These are phyloP conservation scores for Candida mesenterica DNA, from an alignment of 1,139 yeast genomes.

Conservation along the genomic window DNA sequence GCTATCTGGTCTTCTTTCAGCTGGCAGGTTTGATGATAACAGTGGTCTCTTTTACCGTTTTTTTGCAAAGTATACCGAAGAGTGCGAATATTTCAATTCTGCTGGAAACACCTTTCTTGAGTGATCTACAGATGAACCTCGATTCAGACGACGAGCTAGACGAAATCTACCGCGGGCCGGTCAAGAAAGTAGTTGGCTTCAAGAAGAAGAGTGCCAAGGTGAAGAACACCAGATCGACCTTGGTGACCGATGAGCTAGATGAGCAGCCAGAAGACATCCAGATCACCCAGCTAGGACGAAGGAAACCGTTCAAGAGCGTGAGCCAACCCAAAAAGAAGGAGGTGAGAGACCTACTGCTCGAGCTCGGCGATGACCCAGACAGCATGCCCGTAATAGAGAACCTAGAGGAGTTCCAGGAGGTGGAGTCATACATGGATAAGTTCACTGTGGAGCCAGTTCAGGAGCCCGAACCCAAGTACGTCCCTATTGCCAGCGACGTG, in stretches of 20 bases:
- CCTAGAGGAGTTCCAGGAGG: conserved; percentile 13
- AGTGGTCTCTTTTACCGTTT: no score
- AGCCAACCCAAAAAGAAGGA: conserved; percentile 2
- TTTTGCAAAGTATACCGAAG: no score
- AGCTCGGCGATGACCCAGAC: conserved; percentile 16
- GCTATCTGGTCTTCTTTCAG: no score
- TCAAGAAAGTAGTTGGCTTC: conserved; percentile 16
- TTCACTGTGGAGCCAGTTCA: not conserved
- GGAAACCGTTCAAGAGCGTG: conserved; percentile 5
- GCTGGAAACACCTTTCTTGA: not conserved
- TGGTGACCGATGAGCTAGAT: conserved; percentile 3
- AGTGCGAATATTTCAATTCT: no score
- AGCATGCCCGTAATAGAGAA: conserved; percentile 22
- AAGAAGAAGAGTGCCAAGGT: conserved; percentile 21
- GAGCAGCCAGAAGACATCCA: not conserved
- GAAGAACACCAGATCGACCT: conserved; percentile 2
- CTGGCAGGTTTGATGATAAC: no score
- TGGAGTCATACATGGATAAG: conserved; percentile 2
- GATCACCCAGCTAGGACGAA: not conserved
- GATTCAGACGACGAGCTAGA: conserved; percentile 18
- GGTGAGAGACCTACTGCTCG: not conserved
- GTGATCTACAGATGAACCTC: no score
- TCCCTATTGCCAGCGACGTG: conserved; percentile 11
- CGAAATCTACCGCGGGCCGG: conserved; percentile 7
- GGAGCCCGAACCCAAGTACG: conserved; percentile 12